Evolutionary conservation across 1,284 basidiomycete genomes (phyloP), one percentile per base, ranked within the genome.

Genomic region (Calocybe gambosa): DNA sequence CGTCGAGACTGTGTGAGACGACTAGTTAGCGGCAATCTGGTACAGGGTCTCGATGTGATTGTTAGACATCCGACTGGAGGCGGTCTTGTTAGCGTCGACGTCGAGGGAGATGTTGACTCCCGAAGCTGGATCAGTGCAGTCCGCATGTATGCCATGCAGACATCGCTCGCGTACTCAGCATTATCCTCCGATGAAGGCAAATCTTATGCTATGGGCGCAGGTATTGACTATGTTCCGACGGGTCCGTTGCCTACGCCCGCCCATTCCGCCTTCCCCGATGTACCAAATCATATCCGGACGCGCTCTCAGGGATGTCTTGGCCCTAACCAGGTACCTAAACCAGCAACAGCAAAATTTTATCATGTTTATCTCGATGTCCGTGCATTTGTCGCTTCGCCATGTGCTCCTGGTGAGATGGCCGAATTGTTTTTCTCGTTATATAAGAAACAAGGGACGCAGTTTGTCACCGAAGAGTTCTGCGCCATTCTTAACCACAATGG

Each of bases 341-440:
- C 68, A 6, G 54, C 72, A n/a, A 64, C 76, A 20, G 76, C 76
- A 47, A 85, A 85, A 56, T 92, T 93, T 62, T 91, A 87, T 61
- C 93, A 98, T 60, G 76, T 94, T 49, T 88, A 86, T 57, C 75
- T 98, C 50, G 93, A 98, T 56, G 67, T 97, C 10, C 85, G 89
- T 29, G 92, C 93, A 0, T 94, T 98, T 58, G 85, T 94, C 20
- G 94, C 93, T 5, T 87, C 85, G 5, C 85, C 85, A 1, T 97
- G 93, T 64, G 75, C 82, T 0, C 86, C 92, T 0, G 93, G 93
- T 12, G 94, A 98, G 64, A 88, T 88, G 0, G 88, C 84, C 3
- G 94, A 99, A 62, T 80, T 99, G 3, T 93, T 87, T 65, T 96
- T 98, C 67, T 93, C 92, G 2, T 75, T 99, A 4, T 98, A 91